These are phyloP conservation scores for Hypoxylon sp. DNA, from an alignment of 2,329 filamentous ascomycete species.

Conservation along the genomic window DNA sequence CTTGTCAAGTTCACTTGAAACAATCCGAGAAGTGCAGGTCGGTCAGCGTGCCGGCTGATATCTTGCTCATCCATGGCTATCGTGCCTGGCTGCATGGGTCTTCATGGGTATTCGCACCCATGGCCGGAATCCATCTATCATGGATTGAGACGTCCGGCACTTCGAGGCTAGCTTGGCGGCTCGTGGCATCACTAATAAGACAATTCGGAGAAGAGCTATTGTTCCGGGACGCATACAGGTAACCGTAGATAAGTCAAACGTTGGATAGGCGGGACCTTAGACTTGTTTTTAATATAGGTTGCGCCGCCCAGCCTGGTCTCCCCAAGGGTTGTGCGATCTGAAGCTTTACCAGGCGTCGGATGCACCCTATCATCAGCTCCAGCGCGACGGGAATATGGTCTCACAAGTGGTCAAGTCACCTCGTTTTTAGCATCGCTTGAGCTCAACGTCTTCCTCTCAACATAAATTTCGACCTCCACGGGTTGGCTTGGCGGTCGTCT, in stretches of 20 bases:
- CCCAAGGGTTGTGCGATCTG: slow-evolving; percentile 42
- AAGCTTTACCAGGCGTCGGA: slow-evolving; percentile 32
- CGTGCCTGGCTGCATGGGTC: slow-evolving; percentile 33
- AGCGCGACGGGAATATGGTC: slow-evolving; percentile 35
- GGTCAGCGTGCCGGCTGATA: slow-evolving; percentile 37
- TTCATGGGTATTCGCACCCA: slow-evolving; percentile 33
- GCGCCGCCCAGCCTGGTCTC: slow-evolving; percentile 31
- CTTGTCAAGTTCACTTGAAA: slow-evolving; percentile 39
- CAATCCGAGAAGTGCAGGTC: slow-evolving; percentile 34
- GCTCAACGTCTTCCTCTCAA: slow-evolving; percentile 15
- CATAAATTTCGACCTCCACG: slow-evolving; percentile 16
- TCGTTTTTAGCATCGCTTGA: slow-evolving; percentile 16
- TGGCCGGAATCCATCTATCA: slow-evolving; percentile 36
- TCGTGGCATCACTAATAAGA: slow-evolving; percentile 39
- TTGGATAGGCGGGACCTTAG: slow-evolving; percentile 15
- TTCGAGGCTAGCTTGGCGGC: slow-evolving; percentile 37
- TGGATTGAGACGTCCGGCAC: slow-evolving; percentile 35
- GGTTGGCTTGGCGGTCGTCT: slow-evolving; percentile 25
- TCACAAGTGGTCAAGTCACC: slow-evolving; percentile 35
- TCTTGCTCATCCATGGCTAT: slow-evolving; percentile 34
- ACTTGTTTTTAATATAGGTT: slow-evolving; percentile 35
- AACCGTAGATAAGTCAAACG: slow-evolving; percentile 32
- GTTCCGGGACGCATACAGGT: slow-evolving; percentile 25
- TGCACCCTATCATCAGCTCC: slow-evolving; percentile 35
- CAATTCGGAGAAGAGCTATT: slow-evolving; percentile 23